Percentiles rank a stretch among this genome's conserved stretches.
Conservation (phyloP, 208 protist genomes). For the Wallacemonas collosoma region DNA sequence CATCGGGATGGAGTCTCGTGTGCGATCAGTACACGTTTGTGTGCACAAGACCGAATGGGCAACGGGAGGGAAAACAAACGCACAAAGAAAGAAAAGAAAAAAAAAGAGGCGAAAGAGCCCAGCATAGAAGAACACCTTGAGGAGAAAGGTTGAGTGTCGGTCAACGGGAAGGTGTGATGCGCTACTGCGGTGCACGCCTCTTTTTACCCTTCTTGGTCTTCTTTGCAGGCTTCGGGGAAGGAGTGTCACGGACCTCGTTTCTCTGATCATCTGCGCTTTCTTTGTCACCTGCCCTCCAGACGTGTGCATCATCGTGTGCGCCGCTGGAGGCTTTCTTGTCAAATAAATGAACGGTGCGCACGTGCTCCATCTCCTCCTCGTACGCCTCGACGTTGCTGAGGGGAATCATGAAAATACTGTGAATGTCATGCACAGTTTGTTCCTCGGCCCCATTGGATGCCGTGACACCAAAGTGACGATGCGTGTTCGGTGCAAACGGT, state of each 20-base stretch:
- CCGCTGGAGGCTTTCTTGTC: slow-evolving; percentile 18
- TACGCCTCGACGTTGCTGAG: slow-evolving; percentile 25
- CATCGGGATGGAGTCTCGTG: no score
- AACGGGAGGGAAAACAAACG: neutral
- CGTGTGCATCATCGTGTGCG: neutral
- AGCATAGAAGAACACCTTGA: neutral
- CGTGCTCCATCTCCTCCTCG: slow-evolving; percentile 24
- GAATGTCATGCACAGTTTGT: slow-evolving; percentile 37
- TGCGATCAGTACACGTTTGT: neutral
- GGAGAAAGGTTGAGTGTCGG: neutral
- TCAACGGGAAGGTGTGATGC: neutral
- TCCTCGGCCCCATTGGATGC: slow-evolving; percentile 22
- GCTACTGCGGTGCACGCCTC: neutral
- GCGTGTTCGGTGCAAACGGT: neutral
- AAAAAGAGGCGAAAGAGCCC: no score
- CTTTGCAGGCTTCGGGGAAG: neutral
- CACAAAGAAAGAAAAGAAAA: neutral
- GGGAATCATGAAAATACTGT: slow-evolving; percentile 49
- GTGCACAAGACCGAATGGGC: neutral
- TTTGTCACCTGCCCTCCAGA: neutral
- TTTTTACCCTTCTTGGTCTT: slow-evolving; percentile 1
- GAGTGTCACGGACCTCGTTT: neutral
- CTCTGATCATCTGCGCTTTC: neutral
- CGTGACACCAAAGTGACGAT: slow-evolving; percentile 42
- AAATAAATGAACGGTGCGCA: slow-evolving; percentile 6